phyloP scores from a whole-genome alignment of 2,329 filamentous ascomycete genomes.

The Lasiodiplodia citricola region DNA sequence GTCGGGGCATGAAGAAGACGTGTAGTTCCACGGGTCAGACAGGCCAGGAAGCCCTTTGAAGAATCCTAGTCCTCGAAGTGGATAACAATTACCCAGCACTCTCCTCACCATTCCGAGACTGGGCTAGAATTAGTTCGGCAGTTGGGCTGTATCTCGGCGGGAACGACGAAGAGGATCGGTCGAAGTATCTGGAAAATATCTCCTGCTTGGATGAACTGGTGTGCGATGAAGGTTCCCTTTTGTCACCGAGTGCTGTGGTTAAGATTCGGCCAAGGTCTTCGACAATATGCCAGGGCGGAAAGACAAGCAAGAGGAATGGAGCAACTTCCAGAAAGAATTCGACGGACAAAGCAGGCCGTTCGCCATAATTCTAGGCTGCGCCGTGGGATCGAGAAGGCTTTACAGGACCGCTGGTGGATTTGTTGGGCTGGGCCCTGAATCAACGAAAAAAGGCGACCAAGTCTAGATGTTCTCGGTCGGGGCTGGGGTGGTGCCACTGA shows the following conservation, averaged over 20 bases:
- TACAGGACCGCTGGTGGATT: neutral
- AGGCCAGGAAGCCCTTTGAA: neutral
- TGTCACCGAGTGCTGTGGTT: neutral
- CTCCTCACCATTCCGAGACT: neutral
- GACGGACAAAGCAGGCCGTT: neutral
- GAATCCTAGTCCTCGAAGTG: neutral
- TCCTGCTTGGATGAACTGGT: neutral
- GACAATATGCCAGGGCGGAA: no score
- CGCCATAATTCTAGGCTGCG: neutral
- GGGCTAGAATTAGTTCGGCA: neutral
- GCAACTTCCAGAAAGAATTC: neutral
- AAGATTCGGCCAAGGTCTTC: no score
- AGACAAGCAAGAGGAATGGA: no score
- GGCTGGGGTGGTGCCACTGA: conserved; percentile 5
- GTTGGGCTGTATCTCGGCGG: neutral
- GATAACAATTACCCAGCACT: neutral
- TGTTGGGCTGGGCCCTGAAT: neutral
- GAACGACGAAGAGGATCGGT: neutral
- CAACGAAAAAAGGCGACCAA: neutral
- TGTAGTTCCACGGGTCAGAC: neutral
- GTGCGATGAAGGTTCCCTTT: neutral
- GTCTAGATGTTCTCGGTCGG: neutral
- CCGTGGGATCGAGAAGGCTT: neutral
- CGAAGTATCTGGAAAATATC: neutral
- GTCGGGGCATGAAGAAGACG: neutral